phyloP scores from a whole-genome alignment of 352 stramenopile genomes.

The Blastocystis sp. region DNA sequence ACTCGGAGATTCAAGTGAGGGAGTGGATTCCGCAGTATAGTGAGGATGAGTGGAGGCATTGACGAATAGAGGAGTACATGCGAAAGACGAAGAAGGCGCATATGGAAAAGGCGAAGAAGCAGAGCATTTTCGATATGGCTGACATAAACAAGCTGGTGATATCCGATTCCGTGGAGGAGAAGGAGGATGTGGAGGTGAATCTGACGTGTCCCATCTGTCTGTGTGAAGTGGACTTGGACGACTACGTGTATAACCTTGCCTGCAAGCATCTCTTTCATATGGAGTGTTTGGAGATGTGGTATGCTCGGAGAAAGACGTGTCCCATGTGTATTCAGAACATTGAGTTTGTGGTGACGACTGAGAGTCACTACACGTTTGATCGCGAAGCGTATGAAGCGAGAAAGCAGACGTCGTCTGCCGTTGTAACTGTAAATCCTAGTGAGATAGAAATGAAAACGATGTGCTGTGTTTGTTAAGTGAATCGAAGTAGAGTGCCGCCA shows the following conservation, averaged over 20 bases:
- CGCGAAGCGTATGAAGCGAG: conserved; percentile 22
- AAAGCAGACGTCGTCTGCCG: no score
- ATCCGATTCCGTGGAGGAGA: not conserved
- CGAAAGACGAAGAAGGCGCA: not conserved
- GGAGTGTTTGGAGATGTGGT: conserved; percentile 65
- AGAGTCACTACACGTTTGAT: conserved; percentile 61
- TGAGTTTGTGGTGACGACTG: conserved; percentile 56
- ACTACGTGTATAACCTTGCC: conserved; percentile 56
- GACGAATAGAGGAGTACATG: not conserved
- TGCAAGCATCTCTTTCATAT: conserved; percentile 67
- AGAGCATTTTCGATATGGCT: conserved; percentile 1
- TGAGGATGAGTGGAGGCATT: not conserved
- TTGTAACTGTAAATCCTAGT: no score
- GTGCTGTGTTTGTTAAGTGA: conserved; percentile 32
- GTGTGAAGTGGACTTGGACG: conserved; percentile 29
- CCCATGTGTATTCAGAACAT: conserved; percentile 52
- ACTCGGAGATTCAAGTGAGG: conserved; percentile 36
- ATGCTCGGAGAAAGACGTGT: conserved; percentile 43
- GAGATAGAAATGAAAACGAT: not conserved
- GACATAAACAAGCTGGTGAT: not conserved
- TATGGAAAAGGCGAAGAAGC: not conserved
- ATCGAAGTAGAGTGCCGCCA: no score
- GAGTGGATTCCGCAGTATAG: conserved; percentile 52
- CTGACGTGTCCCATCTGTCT: conserved; percentile 53
- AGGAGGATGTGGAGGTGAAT: not conserved